Percentiles rank a stretch among this genome's conserved stretches.
phyloP scores from a whole-genome alignment of 768 basidiomycete genomes.

The Leucosporidium creatinivorum region DNA sequence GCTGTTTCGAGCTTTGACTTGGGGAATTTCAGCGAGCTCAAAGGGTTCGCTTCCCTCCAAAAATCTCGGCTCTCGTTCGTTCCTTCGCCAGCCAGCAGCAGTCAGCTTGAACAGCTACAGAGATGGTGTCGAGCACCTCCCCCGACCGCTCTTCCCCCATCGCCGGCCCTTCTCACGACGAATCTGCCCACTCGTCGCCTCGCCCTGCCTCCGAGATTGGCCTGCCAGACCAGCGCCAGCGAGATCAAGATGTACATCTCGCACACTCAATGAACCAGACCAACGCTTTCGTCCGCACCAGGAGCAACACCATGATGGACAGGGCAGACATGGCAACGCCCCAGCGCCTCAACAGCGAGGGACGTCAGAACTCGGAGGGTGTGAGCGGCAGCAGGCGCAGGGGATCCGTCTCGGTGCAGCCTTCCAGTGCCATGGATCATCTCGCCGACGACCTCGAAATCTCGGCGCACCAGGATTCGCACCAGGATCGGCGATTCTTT shows the following conservation, averaged over 20 bases:
- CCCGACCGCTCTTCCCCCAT: background rate
- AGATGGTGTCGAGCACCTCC: background rate
- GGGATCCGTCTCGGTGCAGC: conserved; percentile 1
- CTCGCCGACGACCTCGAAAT: conserved; percentile 31
- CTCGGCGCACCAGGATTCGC: conserved; percentile 24
- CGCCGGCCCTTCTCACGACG: background rate
- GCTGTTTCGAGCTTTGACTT: background rate
- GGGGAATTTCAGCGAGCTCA: background rate
- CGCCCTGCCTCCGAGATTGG: conserved; percentile 13
- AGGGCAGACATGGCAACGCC: conserved; percentile 3
- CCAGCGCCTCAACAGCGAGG: background rate
- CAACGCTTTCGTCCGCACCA: background rate
- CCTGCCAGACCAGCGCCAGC: conserved; percentile 14
- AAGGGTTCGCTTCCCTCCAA: background rate
- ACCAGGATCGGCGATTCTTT: conserved; percentile 6
- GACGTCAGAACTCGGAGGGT: conserved; percentile 6
- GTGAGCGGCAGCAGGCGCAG: conserved; percentile 3
- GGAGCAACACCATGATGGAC: conserved; percentile 20
- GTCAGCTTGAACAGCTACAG: background rate
- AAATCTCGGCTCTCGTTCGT: background rate
- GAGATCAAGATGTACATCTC: conserved; percentile 18
- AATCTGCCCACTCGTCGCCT: conserved; percentile 9
- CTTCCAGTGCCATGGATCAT: conserved; percentile 25
- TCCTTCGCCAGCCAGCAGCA: background rate
- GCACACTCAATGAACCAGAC: conserved; percentile 18